Base-by-base conservation (phyloP, 495 filamentous ascomycete species). In the Neurospora sublineolata region DNA sequence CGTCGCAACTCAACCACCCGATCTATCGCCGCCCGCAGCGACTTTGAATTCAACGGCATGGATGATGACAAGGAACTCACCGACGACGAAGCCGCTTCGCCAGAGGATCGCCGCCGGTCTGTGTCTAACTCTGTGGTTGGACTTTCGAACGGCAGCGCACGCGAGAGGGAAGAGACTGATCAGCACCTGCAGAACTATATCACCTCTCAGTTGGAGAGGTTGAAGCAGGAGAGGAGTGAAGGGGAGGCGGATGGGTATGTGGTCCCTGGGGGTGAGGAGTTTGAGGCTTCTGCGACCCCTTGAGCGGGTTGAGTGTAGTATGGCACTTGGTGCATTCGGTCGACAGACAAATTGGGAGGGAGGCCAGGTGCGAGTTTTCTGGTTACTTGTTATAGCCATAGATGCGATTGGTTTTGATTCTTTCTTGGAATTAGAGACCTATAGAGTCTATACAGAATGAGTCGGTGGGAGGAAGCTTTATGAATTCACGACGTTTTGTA, bases 21-120 rank as follows among this genome's bases (percentile, higher is more conserved):
- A 18, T 96, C 92, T n/a, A 94, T 98, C 73, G 90, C 91, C 9
- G 88, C 88, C 42, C 88, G 93, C n/a, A 94, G 91, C 78, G 93
- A 95, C 83, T 97, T 91, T 77, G 87, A 85, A 1, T 80, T 82
- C 72, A 77, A 83, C 69, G 78, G 75, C 68, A 73, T 82, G 40
- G 73, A 82, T 2, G 76, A 74, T 23, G 58, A 64, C 30, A 40
- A 72, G 46, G 68, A 81, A 37, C 68, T 80, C 72, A 75, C 83
- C 70, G 79, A 74, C 58, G 77, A 80, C 20, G 74, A 81, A 0
- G 76, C 73, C 27, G 83, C 37, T 41, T 44, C 68, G 23, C 42
- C 68, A 5, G 9, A 83, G 81, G 14, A 79, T 80, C 12, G 81
- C 78, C 18, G 75, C 78, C 64, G 79, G 69, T 70, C 75, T 67